Base-by-base conservation (phyloP, 257 asterid species). In the Rehmannia glutinosa region DNA sequence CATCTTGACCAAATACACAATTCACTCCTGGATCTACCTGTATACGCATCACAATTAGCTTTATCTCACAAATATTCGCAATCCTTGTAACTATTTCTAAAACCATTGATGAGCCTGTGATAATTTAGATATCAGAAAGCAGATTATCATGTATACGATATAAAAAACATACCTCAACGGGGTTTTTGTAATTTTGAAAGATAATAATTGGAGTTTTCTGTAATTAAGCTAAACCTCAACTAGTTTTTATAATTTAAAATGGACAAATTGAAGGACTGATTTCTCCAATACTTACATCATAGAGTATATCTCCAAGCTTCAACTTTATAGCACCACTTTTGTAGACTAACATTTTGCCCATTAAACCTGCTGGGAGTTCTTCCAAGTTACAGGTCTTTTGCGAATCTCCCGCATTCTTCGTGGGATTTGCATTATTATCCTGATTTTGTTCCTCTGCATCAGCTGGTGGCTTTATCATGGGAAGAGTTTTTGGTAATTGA, bases 301-400 rank as follows among this genome's bases (percentile, higher is more conserved):
- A 90, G 58, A 88, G 65, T 38, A 66, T 73, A 49, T 87, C 97
- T 8, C 99, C 97, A 47, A 94, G 84, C 90, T 88, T 94, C 85
- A 91, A 46, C 78, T 94, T 91, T 28, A 88, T 73, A 61, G 88
- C 87, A 58, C 97, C 97, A 45, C 86, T 86, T 66, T 21, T 83
- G 83, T 87, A 88, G 6, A 91, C 91, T 20, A 87, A 25, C 83
- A 88, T 73, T 82, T 94, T 91, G 8, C 97, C 99, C 78, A 88
- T 79, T 45, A 68, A 71, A 17, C 97, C 99, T 11, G 73, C 75
- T 23, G 87, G 88, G 30, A 88, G 72, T 38, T 70, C 80, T 54
- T 81, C 86, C 68, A 83, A 51, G 21, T 21, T 47, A 60, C 72
- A 67, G 6, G 74, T 66, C 81, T 78, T 77, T 70, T 58, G 78